These are phyloP conservation scores for Asterophora parasitica DNA, from an alignment of 768 basidiomycete species.

Conservation along the genomic window DNA sequence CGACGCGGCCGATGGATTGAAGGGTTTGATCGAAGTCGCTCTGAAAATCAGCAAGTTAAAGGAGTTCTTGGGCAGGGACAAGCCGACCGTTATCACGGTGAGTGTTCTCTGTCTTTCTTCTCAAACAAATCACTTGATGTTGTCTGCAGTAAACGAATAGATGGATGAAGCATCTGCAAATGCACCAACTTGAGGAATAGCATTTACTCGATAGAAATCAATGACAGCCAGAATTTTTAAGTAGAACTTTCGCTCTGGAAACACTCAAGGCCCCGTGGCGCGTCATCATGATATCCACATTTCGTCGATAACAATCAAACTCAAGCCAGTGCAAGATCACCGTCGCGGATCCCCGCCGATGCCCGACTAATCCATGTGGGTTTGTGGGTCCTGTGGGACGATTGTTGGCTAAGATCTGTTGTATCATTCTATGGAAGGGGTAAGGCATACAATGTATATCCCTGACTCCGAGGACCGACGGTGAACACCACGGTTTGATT, in stretches of 20 bases:
- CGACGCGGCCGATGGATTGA: slow-evolving; percentile 83
- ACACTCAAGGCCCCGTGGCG: too few species aligned
- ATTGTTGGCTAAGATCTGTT: neutral
- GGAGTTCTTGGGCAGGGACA: slow-evolving; percentile 78
- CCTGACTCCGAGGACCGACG: slow-evolving; percentile 1
- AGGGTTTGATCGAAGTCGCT: slow-evolving; percentile 95
- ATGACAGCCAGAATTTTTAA: too few species aligned
- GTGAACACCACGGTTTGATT: too few species aligned
- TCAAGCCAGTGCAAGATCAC: too few species aligned
- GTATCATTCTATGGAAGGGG: neutral
- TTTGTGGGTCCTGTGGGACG: neutral
- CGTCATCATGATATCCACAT: too few species aligned
- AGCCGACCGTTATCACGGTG: slow-evolving; percentile 96
- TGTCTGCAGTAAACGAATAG: neutral
- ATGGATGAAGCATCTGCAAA: neutral
- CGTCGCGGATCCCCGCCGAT: too few species aligned
- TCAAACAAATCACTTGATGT: neutral
- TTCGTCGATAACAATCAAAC: too few species aligned
- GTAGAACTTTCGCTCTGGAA: too few species aligned
- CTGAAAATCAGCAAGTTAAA: slow-evolving; percentile 79
- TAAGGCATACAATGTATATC: neutral
- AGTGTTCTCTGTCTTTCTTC: slow-evolving; percentile 22
- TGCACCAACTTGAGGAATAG: neutral
- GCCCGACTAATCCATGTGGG: neutral
- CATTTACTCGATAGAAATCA: neutral